Conservation (phyloP, 2,329 filamentous ascomycete genomes). For the Verticillium nonalfalfae region DNA sequence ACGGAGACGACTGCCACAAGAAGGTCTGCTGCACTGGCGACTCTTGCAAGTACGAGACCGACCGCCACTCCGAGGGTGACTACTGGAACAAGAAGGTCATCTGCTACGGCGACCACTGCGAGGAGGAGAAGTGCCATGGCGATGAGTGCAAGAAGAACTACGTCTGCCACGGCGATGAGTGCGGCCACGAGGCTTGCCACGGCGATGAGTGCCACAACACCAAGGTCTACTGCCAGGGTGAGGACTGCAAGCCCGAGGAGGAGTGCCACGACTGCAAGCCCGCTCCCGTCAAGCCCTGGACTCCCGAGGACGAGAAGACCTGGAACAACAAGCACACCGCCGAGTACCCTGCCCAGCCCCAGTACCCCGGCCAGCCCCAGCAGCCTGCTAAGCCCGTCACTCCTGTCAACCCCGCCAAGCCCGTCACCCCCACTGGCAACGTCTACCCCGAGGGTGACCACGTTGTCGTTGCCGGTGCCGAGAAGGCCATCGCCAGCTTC, state of each 20-base stretch:
- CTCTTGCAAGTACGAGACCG: slow-evolving; percentile 18
- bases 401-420: not conserved
- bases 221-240: slow-evolving; percentile 17
- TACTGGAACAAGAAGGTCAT: slow-evolving; percentile 22
- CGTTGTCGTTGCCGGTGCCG: slow-evolving; percentile 8
- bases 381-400: not conserved
- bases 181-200: slow-evolving; percentile 20
- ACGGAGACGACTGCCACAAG: slow-evolving; percentile 6
- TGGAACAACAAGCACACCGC: not conserved
- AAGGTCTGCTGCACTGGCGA: slow-evolving; percentile 18
- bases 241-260: slow-evolving; percentile 19
- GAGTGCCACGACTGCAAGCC: slow-evolving; percentile 16
- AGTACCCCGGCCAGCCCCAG: not conserved
- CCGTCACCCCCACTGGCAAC: not conserved
- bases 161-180: slow-evolving; percentile 23
- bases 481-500: slow-evolving; percentile 10
- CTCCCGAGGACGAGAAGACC: not conserved
- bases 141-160: slow-evolving; percentile 24
- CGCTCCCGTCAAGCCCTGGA: not conserved
- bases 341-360: slow-evolving; percentile 1
- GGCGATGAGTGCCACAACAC: slow-evolving; percentile 20
- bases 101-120: slow-evolving; percentile 24
- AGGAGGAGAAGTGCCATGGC: slow-evolving; percentile 17
- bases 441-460: not conserved
- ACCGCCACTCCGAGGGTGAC: slow-evolving; percentile 10